Evolutionary conservation across 179 eudicot species (phyloP).

Genomic region (Pouteria campechiana): DNA sequence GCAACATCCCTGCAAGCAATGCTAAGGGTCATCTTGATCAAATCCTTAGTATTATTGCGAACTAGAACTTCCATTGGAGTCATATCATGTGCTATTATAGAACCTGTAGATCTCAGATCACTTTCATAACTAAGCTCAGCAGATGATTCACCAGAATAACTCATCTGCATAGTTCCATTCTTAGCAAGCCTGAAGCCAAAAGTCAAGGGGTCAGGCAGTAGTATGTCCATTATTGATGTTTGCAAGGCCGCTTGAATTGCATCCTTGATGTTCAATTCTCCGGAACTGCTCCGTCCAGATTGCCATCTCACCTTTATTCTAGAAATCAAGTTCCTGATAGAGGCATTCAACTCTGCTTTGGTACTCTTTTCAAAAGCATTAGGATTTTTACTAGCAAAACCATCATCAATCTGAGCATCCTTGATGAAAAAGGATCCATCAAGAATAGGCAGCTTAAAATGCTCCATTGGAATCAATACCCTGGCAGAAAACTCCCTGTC

Average conservation of each 20-base stretch:
- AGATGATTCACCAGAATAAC: no score
- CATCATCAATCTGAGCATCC: slow-evolving; percentile 31
- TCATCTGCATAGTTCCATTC: slow-evolving; percentile 4
- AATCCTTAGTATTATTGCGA: slow-evolving; percentile 86
- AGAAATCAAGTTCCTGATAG: slow-evolving; percentile 80
- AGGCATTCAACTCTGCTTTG: slow-evolving; percentile 84
- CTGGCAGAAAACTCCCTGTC: slow-evolving; percentile 89
- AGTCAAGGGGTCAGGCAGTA: slow-evolving; percentile 91
- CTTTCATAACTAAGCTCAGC: slow-evolving; percentile 7
- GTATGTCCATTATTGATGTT: slow-evolving; percentile 90
- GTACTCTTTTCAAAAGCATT: slow-evolving; percentile 73
- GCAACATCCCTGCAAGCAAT: slow-evolving; percentile 90
- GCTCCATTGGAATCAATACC: slow-evolving; percentile 89
- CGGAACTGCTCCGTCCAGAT: slow-evolving; percentile 91
- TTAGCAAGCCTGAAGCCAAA: slow-evolving; percentile 77
- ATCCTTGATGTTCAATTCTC: slow-evolving; percentile 87
- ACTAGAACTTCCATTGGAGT: slow-evolving; percentile 88
- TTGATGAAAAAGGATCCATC: slow-evolving; percentile 66
- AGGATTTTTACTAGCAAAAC: slow-evolving; percentile 23
- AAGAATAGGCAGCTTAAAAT: slow-evolving; percentile 84
- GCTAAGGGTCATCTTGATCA: slow-evolving; percentile 58
- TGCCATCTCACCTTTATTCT: slow-evolving; percentile 91
- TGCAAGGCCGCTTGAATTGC: slow-evolving; percentile 94
- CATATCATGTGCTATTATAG: slow-evolving; percentile 70
- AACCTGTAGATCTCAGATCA: slow-evolving; percentile 15